These are phyloP conservation scores for Pythium graminicola DNA, from an alignment of 352 stramenopile genomes.

Conservation along the genomic window DNA sequence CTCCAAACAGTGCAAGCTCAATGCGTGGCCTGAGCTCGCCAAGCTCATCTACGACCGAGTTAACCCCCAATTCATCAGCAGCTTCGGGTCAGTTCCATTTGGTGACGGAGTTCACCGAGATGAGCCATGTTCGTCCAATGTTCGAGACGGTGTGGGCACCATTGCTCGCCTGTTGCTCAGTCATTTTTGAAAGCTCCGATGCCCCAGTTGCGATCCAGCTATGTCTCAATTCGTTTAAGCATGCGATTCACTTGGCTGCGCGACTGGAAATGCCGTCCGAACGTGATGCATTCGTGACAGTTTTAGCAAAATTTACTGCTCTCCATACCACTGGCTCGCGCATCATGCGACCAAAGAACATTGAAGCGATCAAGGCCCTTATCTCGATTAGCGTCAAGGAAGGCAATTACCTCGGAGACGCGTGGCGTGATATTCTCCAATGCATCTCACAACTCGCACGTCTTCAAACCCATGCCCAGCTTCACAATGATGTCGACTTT, in stretches of 20 bases:
- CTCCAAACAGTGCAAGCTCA: slow-evolving; percentile 24
- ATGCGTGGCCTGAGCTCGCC: slow-evolving; percentile 15
- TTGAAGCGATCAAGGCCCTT: slow-evolving; percentile 95
- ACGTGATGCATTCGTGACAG: slow-evolving; percentile 94
- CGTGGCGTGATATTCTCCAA: slow-evolving; percentile 95
- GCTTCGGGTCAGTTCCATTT: slow-evolving; percentile 44
- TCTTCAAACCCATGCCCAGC: slow-evolving; percentile 92
- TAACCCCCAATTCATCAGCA: neutral
- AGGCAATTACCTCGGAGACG: slow-evolving; percentile 95
- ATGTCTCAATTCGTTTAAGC: slow-evolving; percentile 94
- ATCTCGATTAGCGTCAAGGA: slow-evolving; percentile 96
- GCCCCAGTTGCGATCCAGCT: slow-evolving; percentile 90
- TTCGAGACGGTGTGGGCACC: slow-evolving; percentile 98
- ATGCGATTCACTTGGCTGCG: slow-evolving; percentile 89
- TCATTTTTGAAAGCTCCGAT: slow-evolving; percentile 94
- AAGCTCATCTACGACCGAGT: slow-evolving; percentile 5
- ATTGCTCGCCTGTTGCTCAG: slow-evolving; percentile 94
- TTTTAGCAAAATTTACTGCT: slow-evolving; percentile 95
- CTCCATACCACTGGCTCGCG: slow-evolving; percentile 89
- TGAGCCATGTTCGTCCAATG: slow-evolving; percentile 91
- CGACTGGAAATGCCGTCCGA: slow-evolving; percentile 89
- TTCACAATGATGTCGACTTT: slow-evolving; percentile 77
- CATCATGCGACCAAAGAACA: slow-evolving; percentile 96
- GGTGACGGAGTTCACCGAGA: slow-evolving; percentile 61
- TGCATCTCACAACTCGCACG: slow-evolving; percentile 97